Evolutionary conservation across 1,284 basidiomycete genomes (phyloP), one percentile per base, ranked within the genome.

Genomic region (Caloboletus inedulis): DNA sequence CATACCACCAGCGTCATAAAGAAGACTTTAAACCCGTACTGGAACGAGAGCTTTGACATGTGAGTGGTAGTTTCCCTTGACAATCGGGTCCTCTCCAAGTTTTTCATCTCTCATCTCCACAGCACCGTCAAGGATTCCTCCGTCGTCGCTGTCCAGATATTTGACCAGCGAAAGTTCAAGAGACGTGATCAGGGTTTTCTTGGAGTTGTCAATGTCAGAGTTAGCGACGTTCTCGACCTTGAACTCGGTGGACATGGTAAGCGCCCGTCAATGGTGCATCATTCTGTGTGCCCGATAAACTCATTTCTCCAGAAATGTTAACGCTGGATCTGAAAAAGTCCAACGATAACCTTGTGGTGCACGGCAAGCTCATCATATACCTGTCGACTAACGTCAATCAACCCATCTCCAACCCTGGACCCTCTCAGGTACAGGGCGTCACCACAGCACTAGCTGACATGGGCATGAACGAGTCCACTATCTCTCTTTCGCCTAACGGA

Each of bases 81-180:
- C 30, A 14, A 18, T 47, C 29, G 13, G 31, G 19, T 42, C 43
- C 10, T 19, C 25, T 47, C 31, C 47, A 31, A 16, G 12, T 43
- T 29, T 52, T 50, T 57, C 43, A 59, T 25, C 19, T 19, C 47
- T 53, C 45, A 46, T 57, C 21, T 48, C 50, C 52, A 43, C 62
- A 93, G 90, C 62, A 85, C 81, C 44, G 93, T 96, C 66, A 91
- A 88, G 69, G 93, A 96, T 65, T 89, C 89, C 4, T 95, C 92
- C 25, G 86, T 95, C 43, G 80, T 98, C 40, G 90, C 91, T 4
- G 91, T 98, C 3, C 94, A 98, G 72, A 94, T 97, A 65, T 97
- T 97, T 63, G 94, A 98, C 72, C 94, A 97, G 74, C 87, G 92
- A 71, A 97, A 96, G 74, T 97, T 97, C 76, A 97, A 96, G 77